Evolutionary conservation across 1,284 basidiomycete species (phyloP), one percentile per base, ranked within the genome.

Genomic region (Fistulina hepatica): DNA sequence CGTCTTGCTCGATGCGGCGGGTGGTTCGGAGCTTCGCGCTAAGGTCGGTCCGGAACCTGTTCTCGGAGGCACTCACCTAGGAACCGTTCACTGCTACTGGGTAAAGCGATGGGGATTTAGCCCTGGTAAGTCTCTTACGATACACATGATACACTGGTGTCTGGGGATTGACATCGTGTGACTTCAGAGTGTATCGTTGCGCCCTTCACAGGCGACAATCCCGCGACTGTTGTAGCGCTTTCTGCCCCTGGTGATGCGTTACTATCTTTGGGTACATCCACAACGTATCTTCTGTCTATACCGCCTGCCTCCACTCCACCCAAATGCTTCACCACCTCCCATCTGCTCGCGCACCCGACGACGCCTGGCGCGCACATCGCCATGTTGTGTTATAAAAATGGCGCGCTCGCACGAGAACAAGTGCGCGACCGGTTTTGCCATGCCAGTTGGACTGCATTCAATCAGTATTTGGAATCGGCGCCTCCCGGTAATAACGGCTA

Each of bases 161-260:
- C 26, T 27, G 33, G 20, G 19, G 35, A 12, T n/a, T n/a, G n/a
- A n/a, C n/a, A n/a, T n/a, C n/a, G n/a, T n/a, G n/a, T n/a, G 27
- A 36, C 24, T 25, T n/a, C 50, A 73, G 83, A 81, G 20, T 93
- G 90, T 51, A 63, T 79, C 32, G 69, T 95, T 39, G 81, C 82
- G 10, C 84, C 88, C 0, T 88, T 90, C 51, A 93, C 89, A 0
- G 91, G 91, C 9, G 91, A 95, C 57, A 95, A 95, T 55, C 83
- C 90, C 3, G 86, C 88, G 1, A 91, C 88, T 3, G 77, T 93
- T 44, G 71, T 90, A 33, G 76, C 81, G 2, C 69, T 91, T 34
- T 79, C 77, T 4, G 67, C 67, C n/a, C 78, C 81, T n/a, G 74
- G 83, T 43, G 88, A 94, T 53, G 90, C 86, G 6, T 67, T 94